Evolutionary conservation across 441 rosid species (phyloP), one percentile per base, ranked within the genome.

Genomic region (Eutrema salsugineum): DNA sequence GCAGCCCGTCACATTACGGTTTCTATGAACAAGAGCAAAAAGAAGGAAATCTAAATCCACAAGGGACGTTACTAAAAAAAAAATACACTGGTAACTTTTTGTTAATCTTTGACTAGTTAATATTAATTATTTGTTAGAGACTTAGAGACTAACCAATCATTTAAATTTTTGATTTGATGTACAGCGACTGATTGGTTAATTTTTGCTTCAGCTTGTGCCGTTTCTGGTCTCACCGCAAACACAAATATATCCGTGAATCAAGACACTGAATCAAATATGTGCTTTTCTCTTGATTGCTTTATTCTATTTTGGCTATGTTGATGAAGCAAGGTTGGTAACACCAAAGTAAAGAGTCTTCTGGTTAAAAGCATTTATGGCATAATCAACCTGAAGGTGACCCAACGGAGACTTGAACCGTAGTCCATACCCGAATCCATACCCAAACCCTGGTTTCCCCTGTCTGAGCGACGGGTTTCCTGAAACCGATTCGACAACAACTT

Each of bases 401-500:
- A 86, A 16, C 11, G 91, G 93, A 79, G 96, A 84, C 83, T 88
- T 91, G 65, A 86, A 86, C 15, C 96, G 91, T 67, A 94, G 72
- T 24, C 96, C 93, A 30, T 94, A 92, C 47, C 97, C 97, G 22
- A 86, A 61, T 50, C 99, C 99, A 62, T 86, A 68, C 44, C 99
- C 97, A 17, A 86, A 86, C 46, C 99, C 99, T 2, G 94, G 97
- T 75, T 94, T 94, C 30, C 97, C 88, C 30, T 81, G 96, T 66
- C 99, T 90, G 59, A 82, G 32, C 1, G 97, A 86, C 53, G 97
- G 97, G 82, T 90, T 91, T 80, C 97, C 99, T 94, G 88, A 74
- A 85, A 56, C 48, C 57, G 57, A 11, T 15, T 20, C 62, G 57
- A 1, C 15, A 60, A 42, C 9, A 63, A 5, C 15, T 38, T 17